A percentile compares a stretch with the other conserved stretches of the same genome.
Evolutionary conservation across 169 alveolate species (phyloP).

Genomic region (Ichthyophthirius multifiliis): DNA sequence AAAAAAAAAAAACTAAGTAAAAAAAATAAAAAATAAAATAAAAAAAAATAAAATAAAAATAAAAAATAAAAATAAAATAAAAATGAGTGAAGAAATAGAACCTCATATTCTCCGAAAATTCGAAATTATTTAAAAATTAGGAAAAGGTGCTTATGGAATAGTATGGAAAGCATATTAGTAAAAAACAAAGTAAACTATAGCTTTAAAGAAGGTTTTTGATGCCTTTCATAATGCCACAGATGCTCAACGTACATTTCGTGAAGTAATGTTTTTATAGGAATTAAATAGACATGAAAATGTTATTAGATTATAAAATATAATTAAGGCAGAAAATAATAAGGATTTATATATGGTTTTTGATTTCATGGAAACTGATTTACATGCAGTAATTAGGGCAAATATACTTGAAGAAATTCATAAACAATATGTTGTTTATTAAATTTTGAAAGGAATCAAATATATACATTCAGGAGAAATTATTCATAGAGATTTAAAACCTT

Average conservation of each 20-base stretch:
- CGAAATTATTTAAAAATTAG: constrained; percentile 50
- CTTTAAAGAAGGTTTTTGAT: constrained; percentile 52
- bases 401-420: constrained; percentile 96
- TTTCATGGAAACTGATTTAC: constrained; percentile 98
- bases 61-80: neutral
- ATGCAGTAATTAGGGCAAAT: constrained; percentile 98
- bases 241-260: constrained; percentile 63
- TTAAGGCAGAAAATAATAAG: constrained; percentile 45
- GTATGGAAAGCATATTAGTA: constrained; percentile 65
- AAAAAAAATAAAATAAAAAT: too few species aligned
- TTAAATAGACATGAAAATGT: constrained; percentile 50
- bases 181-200: constrained; percentile 49
- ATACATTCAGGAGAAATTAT: constrained; percentile 96
- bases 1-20: too few species aligned
- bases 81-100: constrained; percentile 68
- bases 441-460: constrained; percentile 90
- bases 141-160: constrained; percentile 72
- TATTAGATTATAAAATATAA: constrained; percentile 34
- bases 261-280: constrained; percentile 48
- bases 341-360: constrained; percentile 96
- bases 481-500: constrained; percentile 99
- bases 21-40: too few species aligned
- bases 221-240: constrained; percentile 65
- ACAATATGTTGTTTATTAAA: constrained; percentile 40
- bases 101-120: constrained; percentile 47